phyloP scores from a whole-genome alignment of 2,329 filamentous ascomycete genomes.

The Pseudogymnoascus sp. region DNA sequence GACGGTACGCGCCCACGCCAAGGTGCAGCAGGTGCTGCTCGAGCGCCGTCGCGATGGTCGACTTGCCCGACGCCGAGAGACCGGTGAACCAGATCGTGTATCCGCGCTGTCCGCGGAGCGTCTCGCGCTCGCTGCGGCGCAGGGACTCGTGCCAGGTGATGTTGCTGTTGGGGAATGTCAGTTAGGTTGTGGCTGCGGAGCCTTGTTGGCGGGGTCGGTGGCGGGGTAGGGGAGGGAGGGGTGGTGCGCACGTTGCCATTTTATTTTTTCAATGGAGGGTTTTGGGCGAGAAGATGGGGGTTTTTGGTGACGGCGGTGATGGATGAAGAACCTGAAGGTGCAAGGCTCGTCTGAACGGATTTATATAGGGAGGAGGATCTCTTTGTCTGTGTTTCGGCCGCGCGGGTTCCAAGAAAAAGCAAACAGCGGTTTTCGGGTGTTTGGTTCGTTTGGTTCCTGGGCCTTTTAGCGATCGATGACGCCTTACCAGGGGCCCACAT shows the following conservation, averaged over 20 bases:
- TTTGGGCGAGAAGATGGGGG: not conserved
- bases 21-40: conserved; percentile 93
- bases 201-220: conserved; percentile 7
- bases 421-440: not conserved
- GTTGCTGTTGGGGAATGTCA: conserved; percentile 51
- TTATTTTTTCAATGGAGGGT: not conserved
- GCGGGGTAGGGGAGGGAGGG: conserved; percentile 23
- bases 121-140: conserved; percentile 67
- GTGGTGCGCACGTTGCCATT: conserved; percentile 25
- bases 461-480: conserved; percentile 8
- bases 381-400: not conserved
- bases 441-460: not conserved
- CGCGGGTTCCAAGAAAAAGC: conserved; percentile 3
- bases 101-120: conserved; percentile 72
- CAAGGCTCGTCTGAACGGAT: not conserved
- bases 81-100: conserved; percentile 98
- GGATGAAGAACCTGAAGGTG: not conserved
- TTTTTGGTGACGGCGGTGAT: not conserved
- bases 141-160: conserved; percentile 81
- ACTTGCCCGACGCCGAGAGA: conserved; percentile 92
- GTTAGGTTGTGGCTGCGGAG: conserved; percentile 9
- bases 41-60: conserved; percentile 89
- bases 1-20: conserved; percentile 75
- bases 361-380: not conserved
- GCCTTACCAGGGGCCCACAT: not conserved